Percentiles rank a stretch among this genome's conserved stretches.
Conservation (phyloP, 768 basidiomycete species). For the Wakefieldia striispora region DNA sequence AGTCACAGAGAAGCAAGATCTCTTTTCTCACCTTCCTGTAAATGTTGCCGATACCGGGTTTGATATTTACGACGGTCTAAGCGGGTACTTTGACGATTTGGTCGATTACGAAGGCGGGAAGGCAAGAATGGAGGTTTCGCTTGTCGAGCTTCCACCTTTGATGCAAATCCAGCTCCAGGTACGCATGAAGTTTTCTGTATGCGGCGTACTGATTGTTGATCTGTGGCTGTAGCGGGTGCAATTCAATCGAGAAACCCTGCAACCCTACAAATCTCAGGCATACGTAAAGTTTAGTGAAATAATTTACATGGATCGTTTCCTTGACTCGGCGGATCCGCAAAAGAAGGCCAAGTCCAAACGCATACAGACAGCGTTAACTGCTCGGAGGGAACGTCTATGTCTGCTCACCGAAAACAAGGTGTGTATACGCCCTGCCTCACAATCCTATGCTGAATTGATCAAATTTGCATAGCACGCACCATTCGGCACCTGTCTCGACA, state of each 20-base stretch:
- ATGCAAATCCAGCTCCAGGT: slow-evolving; percentile 97
- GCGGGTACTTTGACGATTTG: slow-evolving; percentile 85
- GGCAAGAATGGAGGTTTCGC: slow-evolving; percentile 81
- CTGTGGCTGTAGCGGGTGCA: slow-evolving; percentile 67
- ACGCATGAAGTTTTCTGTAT: slow-evolving; percentile 15
- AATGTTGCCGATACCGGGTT: slow-evolving; percentile 88
- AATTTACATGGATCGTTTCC: slow-evolving; percentile 88
- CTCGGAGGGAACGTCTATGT: slow-evolving; percentile 65
- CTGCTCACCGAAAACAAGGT: slow-evolving; percentile 74
- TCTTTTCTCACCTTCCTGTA: slow-evolving; percentile 92
- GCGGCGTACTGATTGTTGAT: slow-evolving; percentile 2
- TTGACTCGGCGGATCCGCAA: slow-evolving; percentile 67
- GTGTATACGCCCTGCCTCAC: slow-evolving; percentile 11
- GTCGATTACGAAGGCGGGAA: slow-evolving; percentile 87
- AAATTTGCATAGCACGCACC: slow-evolving; percentile 51
- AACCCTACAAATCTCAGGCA: slow-evolving; percentile 94
- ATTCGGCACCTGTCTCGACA: slow-evolving; percentile 53
- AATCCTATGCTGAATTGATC: background rate
- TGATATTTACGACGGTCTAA: slow-evolving; percentile 92
- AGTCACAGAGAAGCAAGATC: slow-evolving; percentile 82
- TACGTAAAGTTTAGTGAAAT: slow-evolving; percentile 89
- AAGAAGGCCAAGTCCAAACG: slow-evolving; percentile 71
- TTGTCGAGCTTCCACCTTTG: slow-evolving; percentile 85
- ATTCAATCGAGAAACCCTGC: slow-evolving; percentile 88
- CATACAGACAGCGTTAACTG: slow-evolving; percentile 64